Percentiles rank a stretch among this genome's conserved stretches.
Conservation (phyloP, 495 filamentous ascomycete species). For the Entonaema liquescens region DNA sequence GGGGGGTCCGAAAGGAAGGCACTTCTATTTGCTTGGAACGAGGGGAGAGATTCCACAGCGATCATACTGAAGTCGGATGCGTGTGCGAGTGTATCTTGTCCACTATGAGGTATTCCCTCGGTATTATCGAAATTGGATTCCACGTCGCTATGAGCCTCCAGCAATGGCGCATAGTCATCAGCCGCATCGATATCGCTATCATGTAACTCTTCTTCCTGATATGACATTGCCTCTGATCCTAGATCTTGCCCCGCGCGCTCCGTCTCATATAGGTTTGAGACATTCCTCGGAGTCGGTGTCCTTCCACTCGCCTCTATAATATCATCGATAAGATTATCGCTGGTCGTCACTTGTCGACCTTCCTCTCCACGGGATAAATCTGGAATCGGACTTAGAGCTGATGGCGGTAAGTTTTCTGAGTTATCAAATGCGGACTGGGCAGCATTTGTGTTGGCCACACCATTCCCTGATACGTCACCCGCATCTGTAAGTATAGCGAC, state of each 20-base stretch:
- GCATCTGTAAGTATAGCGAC: constrained; percentile 34
- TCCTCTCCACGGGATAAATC: background rate
- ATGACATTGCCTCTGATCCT: constrained; percentile 19
- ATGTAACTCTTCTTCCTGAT: constrained; percentile 25
- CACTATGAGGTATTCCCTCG: constrained; percentile 23
- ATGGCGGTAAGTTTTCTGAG: background rate
- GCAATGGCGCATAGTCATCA: constrained; percentile 35
- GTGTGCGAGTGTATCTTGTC: constrained; percentile 54
- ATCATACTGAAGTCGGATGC: constrained; percentile 63
- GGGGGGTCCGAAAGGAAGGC: constrained; percentile 42
- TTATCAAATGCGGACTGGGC: constrained; percentile 6
- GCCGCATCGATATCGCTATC: constrained; percentile 24
- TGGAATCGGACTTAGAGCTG: background rate
- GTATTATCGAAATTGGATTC: constrained; percentile 34
- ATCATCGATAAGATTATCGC: constrained; percentile 36
- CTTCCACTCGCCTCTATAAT: constrained; percentile 14
- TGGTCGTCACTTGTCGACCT: constrained; percentile 38
- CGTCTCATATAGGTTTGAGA: constrained; percentile 10
- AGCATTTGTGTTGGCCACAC: constrained; percentile 14
- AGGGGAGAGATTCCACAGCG: constrained; percentile 54
- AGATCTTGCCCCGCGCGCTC: background rate
- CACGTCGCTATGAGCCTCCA: constrained; percentile 42
- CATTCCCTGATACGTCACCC: background rate
- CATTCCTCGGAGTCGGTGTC: constrained; percentile 23
- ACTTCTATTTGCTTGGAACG: constrained; percentile 49